Evolutionary conservation across 2,329 filamentous ascomycete species (phyloP).

Genomic region (Xylariaceae sp.): DNA sequence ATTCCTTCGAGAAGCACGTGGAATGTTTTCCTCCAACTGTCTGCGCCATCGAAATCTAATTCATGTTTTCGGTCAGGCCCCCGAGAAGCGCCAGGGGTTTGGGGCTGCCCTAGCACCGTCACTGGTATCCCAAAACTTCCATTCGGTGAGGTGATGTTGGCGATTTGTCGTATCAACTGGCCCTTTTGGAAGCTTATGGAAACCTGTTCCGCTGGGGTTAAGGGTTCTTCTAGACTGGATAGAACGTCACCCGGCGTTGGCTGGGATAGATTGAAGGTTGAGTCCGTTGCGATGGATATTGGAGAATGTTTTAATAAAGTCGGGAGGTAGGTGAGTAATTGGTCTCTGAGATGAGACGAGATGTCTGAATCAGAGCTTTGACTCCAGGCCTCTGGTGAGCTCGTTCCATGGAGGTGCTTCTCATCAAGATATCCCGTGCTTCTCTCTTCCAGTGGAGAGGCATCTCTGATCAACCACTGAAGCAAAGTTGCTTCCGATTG

Average conservation of each 20-base stretch:
- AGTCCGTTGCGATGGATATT: slow-evolving; percentile 26
- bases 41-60: slow-evolving; percentile 26
- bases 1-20: slow-evolving; percentile 51
- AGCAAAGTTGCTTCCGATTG: slow-evolving; percentile 42
- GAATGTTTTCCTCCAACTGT: slow-evolving; percentile 54
- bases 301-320: slow-evolving; percentile 37
- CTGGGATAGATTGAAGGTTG: slow-evolving; percentile 41
- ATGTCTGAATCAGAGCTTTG: slow-evolving; percentile 1
- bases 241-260: slow-evolving; percentile 37
- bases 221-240: slow-evolving; percentile 31
- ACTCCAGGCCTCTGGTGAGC: not conserved
- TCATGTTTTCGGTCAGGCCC: slow-evolving; percentile 6
- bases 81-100: slow-evolving; percentile 7
- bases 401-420: not conserved
- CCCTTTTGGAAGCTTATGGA: slow-evolving; percentile 45
- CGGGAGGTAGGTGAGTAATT: slow-evolving; percentile 36
- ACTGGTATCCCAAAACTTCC: slow-evolving; percentile 44
- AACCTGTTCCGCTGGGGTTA: slow-evolving; percentile 34
- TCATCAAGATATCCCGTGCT: not conserved
- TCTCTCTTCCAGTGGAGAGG: slow-evolving; percentile 6
- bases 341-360: slow-evolving; percentile 9
- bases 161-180: slow-evolving; percentile 41
- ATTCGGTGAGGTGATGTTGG: slow-evolving; percentile 40
- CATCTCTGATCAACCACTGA: slow-evolving; percentile 38
- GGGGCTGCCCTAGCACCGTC: slow-evolving; percentile 31